Evolutionary conservation across 768 basidiomycete species (phyloP).

Genomic region (Pleurotus tuber-regium): DNA sequence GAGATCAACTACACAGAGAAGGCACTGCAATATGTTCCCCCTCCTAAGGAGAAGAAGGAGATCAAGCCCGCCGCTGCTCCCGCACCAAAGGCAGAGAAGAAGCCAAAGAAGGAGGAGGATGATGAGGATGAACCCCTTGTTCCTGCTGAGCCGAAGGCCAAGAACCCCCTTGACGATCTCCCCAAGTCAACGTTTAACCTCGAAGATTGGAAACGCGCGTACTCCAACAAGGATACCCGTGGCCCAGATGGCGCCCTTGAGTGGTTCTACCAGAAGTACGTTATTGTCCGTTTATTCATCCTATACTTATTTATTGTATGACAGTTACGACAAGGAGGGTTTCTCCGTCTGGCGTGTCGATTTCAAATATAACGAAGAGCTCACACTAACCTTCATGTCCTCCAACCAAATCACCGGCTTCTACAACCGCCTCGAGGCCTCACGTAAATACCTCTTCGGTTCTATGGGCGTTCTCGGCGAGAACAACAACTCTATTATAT

Average conservation of each 20-base stretch:
- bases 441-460: conserved; percentile 95
- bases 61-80: conserved; percentile 54
- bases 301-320: background rate
- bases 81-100: conserved; percentile 63
- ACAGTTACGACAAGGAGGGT: conserved; percentile 82
- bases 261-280: conserved; percentile 96
- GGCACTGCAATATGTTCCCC: conserved; percentile 65
- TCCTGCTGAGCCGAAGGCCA: conserved; percentile 82
- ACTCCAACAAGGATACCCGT: conserved; percentile 97
- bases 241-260: conserved; percentile 79
- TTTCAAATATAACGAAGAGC: conserved; percentile 96
- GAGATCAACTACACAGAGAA: conserved; percentile 64
- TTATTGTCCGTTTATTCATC: no score
- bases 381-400: conserved; percentile 93
- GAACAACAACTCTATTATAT: conserved; percentile 73
- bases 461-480: conserved; percentile 89
- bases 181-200: conserved; percentile 88
- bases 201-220: conserved; percentile 96
- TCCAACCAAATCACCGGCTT: conserved; percentile 92
- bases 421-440: conserved; percentile 97
- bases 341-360: conserved; percentile 91
- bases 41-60: conserved; percentile 78
- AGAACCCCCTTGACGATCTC: conserved; percentile 92
- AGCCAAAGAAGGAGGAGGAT: conserved; percentile 55
- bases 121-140: conserved; percentile 77